Evolutionary conservation across 139 green algal species (phyloP).

Genomic region (Micromonas pusilla): DNA sequence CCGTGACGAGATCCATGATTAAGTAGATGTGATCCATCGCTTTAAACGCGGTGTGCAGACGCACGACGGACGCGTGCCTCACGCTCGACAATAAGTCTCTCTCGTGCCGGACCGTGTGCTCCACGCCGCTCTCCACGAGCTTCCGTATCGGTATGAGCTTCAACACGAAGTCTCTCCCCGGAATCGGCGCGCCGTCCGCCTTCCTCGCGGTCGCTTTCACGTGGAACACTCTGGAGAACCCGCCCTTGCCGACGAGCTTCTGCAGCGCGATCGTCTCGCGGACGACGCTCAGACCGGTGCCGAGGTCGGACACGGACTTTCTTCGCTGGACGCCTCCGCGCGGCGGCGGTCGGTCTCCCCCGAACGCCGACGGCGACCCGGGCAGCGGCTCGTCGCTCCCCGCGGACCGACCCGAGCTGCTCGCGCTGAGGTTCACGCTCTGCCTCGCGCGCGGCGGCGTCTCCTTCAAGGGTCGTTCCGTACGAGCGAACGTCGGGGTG

Average conservation of each 20-base stretch:
- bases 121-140: conserved; percentile 18
- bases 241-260: conserved; percentile 76
- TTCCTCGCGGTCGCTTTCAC: not conserved
- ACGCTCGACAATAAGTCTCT: conserved; percentile 60
- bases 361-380: no score
- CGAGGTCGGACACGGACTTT: no score
- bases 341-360: no score
- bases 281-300: no score
- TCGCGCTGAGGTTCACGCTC: no score
- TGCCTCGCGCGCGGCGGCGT: no score
- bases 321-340: not conserved
- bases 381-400: no score
- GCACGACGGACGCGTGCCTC: conserved; percentile 72
- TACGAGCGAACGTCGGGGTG: no score
- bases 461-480: no score
- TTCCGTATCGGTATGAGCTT: conserved; percentile 54
- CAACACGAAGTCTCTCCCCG: not conserved
- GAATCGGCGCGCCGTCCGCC: not conserved
- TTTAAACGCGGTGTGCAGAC: conserved; percentile 58
- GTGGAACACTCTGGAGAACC: conserved; percentile 75
- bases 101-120: conserved; percentile 64
- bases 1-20: conserved; percentile 78
- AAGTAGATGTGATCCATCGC: conserved; percentile 65
- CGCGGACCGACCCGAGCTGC: no score
- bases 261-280: no score